Evolutionary conservation across 1,284 basidiomycete species (phyloP), one percentile per base, ranked within the genome.

Genomic region (Trichosporon faecale): DNA sequence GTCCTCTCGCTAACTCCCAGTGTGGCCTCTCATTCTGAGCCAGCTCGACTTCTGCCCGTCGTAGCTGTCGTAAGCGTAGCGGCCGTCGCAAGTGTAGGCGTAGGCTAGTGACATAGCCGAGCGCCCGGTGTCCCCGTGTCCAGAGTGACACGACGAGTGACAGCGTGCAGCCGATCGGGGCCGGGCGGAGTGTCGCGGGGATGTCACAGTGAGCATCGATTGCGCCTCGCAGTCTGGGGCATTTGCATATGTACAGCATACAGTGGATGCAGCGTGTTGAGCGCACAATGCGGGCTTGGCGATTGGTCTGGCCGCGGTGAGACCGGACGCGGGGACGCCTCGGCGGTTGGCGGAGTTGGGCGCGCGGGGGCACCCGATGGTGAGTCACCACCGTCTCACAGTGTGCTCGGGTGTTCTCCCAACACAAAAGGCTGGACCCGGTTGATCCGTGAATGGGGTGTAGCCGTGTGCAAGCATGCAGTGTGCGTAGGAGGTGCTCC

Each of bases 11-110:
- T 68, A 61, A 66, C 60, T 35, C 29, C 1, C 72, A 76, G 77
- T 79, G 21, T 79, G 77, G 77, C 77, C 77, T 18, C 70, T 77
- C 27, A 78, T 79, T 40, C 69, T 79, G 57, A 68, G 73, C 60
- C 76, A 78, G 70, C 74, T 79, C 66, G 75, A 73, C 66, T 73
- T 71, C 60, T 70, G 72, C 21, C 70, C 72, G 31, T 67, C 65
- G 16, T 71, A 49, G 44, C n/a, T n/a, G n/a, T 27, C 29, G 35
- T 25, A 8, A 37, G 35, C 3, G 35, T 37, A 12, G n/a, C n/a
- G n/a, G n/a, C n/a, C n/a, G 35, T 37, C 35, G 35, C 35, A 14
- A 12, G 14, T 9, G n/a, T 3, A 25, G 21, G 14, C 14, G n/a
- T 3, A 25, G 31, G 16, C 33, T 18, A 8, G 52, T 16, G 31